Conservation (phyloP, 345 rosid genomes). For the Cardiospermum halicacabum region DNA sequence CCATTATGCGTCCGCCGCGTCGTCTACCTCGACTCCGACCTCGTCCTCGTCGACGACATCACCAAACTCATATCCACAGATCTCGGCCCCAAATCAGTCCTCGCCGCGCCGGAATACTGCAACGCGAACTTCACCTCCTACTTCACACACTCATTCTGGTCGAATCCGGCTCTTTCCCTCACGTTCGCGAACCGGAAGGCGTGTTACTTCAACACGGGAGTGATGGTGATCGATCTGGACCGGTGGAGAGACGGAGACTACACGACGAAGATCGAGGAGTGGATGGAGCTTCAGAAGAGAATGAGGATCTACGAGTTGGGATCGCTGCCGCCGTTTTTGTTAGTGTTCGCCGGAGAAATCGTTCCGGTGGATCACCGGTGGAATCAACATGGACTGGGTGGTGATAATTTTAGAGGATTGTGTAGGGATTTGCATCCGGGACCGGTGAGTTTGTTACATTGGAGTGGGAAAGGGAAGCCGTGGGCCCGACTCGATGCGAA, state of each 20-base stretch:
- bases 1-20: constrained; percentile 73
- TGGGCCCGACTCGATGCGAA: constrained; percentile 63
- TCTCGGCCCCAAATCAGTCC: constrained; percentile 46
- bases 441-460: constrained; percentile 57
- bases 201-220: constrained; percentile 84
- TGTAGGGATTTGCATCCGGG: constrained; percentile 61
- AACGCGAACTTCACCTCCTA: constrained; percentile 86
- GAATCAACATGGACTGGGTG: constrained; percentile 78
- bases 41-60: constrained; percentile 85
- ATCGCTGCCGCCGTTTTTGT: constrained; percentile 69
- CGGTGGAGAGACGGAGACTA: constrained; percentile 75
- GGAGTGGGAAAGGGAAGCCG: constrained; percentile 76
- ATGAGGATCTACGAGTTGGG: constrained; percentile 75
- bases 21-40: constrained; percentile 88
- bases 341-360: constrained; percentile 68
- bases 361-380: constrained; percentile 72
- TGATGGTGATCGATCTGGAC: constrained; percentile 84
- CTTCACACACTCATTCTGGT: constrained; percentile 73
- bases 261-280: constrained; percentile 70
- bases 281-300: constrained; percentile 78
- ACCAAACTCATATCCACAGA: constrained; percentile 63
- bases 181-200: constrained; percentile 58
- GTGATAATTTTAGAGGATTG: constrained; percentile 54
- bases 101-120: constrained; percentile 94
- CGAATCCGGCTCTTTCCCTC: constrained; percentile 54